Conservation (phyloP, 2,329 filamentous ascomycete genomes). For the Fonsecaea nubica region DNA sequence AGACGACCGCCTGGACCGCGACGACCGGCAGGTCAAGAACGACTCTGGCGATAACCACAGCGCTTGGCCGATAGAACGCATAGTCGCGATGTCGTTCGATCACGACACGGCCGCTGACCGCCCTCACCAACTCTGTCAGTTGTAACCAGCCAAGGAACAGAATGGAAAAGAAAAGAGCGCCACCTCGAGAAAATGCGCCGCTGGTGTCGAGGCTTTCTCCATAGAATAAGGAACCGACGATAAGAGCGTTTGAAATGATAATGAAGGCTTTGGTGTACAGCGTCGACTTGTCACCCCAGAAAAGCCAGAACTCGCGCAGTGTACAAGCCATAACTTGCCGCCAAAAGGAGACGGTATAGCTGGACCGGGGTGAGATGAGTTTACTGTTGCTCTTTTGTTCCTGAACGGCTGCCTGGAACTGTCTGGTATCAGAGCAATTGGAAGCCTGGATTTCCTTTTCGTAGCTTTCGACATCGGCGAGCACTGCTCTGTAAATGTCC, state of each 20-base stretch:
- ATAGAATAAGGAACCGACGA: conserved; percentile 81
- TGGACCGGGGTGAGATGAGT: conserved; percentile 60
- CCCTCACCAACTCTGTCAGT: conserved; percentile 77
- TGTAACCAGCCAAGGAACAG: conserved; percentile 74
- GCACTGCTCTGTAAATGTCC: conserved; percentile 64
- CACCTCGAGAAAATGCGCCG: conserved; percentile 69
- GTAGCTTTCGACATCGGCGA: conserved; percentile 67
- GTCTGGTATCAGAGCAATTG: conserved; percentile 65
- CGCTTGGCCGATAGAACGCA: conserved; percentile 73
- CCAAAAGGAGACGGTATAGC: conserved; percentile 77
- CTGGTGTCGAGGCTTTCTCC: conserved; percentile 65
- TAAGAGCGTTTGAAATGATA: conserved; percentile 74
- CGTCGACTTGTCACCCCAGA: conserved; percentile 75
- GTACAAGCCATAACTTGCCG: conserved; percentile 69
- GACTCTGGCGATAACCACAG: conserved; percentile 67
- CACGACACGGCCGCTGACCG: conserved; percentile 73
- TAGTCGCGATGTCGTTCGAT: conserved; percentile 72
- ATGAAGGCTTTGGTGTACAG: conserved; percentile 81
- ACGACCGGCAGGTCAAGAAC: conserved; percentile 69
- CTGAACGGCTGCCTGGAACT: conserved; percentile 70
- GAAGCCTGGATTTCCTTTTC: conserved; percentile 64
- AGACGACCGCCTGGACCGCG: conserved; percentile 64
- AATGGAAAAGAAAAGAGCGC: conserved; percentile 70
- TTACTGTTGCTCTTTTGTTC: conserved; percentile 72
- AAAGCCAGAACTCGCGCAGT: conserved; percentile 77